Conservation (phyloP, 768 basidiomycete species). For the Tylopilus balloui region DNA sequence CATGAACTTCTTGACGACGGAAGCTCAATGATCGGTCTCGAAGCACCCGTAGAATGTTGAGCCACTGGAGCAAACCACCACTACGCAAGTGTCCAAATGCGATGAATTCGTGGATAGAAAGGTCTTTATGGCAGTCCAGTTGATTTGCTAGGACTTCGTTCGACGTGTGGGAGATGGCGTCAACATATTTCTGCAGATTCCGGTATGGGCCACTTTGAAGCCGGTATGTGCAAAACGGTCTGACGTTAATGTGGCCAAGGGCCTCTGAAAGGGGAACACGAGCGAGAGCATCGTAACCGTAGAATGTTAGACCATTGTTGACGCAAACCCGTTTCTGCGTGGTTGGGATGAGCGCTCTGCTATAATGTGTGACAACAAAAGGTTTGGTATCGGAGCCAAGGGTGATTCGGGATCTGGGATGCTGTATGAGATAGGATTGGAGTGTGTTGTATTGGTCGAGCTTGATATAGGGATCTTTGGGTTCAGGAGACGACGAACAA, state of each 20-base stretch:
- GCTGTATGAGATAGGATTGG: conserved; percentile 9
- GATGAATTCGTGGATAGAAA: conserved; percentile 44
- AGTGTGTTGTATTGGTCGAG: conserved; percentile 16
- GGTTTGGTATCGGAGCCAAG: conserved; percentile 27
- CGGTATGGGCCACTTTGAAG: conserved; percentile 34
- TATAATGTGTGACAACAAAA: conserved; percentile 16
- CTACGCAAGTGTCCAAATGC: conserved; percentile 44
- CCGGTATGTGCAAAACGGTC: conserved; percentile 23
- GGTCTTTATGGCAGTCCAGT: conserved; percentile 34
- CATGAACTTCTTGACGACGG: conserved; percentile 36
- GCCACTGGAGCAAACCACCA: conserved; percentile 24
- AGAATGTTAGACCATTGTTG: conserved; percentile 33
- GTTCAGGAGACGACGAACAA: conserved; percentile 16
- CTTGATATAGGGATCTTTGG: conserved; percentile 9
- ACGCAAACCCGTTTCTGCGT: conserved; percentile 2
- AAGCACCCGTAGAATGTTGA: conserved; percentile 44
- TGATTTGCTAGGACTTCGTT: conserved; percentile 45
- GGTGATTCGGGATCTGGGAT: conserved; percentile 18
- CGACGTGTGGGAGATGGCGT: conserved; percentile 34
- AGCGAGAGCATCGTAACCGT: conserved; percentile 26
- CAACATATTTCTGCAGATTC: conserved; percentile 36
- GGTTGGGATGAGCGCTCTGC: conserved; percentile 11
- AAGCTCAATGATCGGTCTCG: conserved; percentile 38
- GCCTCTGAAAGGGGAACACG: conserved; percentile 1
- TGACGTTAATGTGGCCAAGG: neutral